phyloP scores from a whole-genome alignment of 352 stramenopile species.

The Pythium coloratum region DNA sequence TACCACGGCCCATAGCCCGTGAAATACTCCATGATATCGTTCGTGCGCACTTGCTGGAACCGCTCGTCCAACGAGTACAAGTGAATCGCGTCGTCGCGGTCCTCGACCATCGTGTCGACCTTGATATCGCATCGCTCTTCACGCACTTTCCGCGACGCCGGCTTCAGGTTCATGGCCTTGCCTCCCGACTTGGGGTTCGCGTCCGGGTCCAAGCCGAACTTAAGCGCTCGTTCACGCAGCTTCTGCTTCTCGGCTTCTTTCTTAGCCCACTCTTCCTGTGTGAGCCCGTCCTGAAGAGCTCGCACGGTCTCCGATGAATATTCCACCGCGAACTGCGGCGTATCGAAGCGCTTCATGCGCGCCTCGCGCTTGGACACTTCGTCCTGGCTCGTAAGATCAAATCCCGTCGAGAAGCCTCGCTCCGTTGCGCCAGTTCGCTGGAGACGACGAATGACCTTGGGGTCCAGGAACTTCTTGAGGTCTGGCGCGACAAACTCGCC shows the following conservation, averaged over 20 bases:
- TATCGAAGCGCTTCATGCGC: slow-evolving; percentile 83
- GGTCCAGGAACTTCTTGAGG: slow-evolving; percentile 80
- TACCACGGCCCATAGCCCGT: slow-evolving; percentile 78
- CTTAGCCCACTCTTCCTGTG: slow-evolving; percentile 69
- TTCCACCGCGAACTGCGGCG: slow-evolving; percentile 67
- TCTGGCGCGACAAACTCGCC: slow-evolving; percentile 55
- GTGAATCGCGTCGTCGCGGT: slow-evolving; percentile 73
- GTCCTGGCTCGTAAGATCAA: slow-evolving; percentile 66
- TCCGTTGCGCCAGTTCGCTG: slow-evolving; percentile 67
- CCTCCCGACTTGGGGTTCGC: slow-evolving; percentile 35
- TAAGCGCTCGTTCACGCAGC: slow-evolving; percentile 60
- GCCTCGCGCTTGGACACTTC: slow-evolving; percentile 67
- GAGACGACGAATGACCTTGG: slow-evolving; percentile 70
- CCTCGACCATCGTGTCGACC: slow-evolving; percentile 35
- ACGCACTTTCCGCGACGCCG: slow-evolving; percentile 54
- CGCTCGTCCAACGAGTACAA: slow-evolving; percentile 81
- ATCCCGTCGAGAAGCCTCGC: slow-evolving; percentile 65
- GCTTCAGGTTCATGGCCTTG: slow-evolving; percentile 29
- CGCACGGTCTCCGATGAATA: slow-evolving; percentile 63
- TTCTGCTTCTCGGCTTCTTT: slow-evolving; percentile 65
- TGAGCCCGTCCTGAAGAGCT: slow-evolving; percentile 60
- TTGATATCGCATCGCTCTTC: slow-evolving; percentile 64
- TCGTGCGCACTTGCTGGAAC: slow-evolving; percentile 81
- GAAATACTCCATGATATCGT: slow-evolving; percentile 80
- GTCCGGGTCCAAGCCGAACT: slow-evolving; percentile 61